A percentile compares a stretch with the other conserved stretches of the same genome.
Evolutionary conservation across 2,329 filamentous ascomycete species (phyloP).

Genomic region (Aureobasidium vineae): DNA sequence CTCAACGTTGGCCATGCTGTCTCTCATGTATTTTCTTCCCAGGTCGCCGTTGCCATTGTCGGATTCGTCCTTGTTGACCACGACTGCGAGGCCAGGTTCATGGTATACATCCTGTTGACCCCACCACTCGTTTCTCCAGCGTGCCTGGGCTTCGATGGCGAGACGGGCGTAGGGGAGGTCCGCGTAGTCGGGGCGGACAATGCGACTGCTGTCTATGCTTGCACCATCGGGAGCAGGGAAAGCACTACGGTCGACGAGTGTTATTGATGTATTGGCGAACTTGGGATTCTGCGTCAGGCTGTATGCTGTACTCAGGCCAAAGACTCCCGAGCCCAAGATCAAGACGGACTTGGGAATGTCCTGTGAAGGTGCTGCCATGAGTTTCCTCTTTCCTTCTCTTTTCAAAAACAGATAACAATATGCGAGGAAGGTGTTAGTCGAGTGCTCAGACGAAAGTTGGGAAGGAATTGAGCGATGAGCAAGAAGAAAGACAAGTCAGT

Average conservation of each 20-base stretch:
- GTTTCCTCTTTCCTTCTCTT: background rate
- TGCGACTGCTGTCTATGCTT: slow-evolving; percentile 58
- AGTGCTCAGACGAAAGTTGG: background rate
- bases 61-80: slow-evolving; percentile 47
- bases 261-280: slow-evolving; percentile 54
- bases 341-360: slow-evolving; percentile 45
- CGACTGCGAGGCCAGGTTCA: slow-evolving; percentile 67
- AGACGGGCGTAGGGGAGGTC: slow-evolving; percentile 73
- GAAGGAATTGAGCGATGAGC: slow-evolving; percentile 2
- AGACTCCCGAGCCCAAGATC: slow-evolving; percentile 54
- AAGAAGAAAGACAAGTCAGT: background rate
- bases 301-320: slow-evolving; percentile 64
- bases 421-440: background rate
- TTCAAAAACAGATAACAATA: background rate
- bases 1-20: slow-evolving; percentile 61
- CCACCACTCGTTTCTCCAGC: slow-evolving; percentile 64
- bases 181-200: slow-evolving; percentile 74
- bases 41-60: slow-evolving; percentile 36
- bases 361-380: slow-evolving; percentile 23
- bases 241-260: slow-evolving; percentile 56
- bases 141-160: slow-evolving; percentile 65
- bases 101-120: slow-evolving; percentile 63
- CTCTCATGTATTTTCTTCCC: slow-evolving; percentile 57
- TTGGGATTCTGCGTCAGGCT: slow-evolving; percentile 62
- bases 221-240: slow-evolving; percentile 57